Evolutionary conservation across 768 basidiomycete species (phyloP).

Genomic region (Podaxis carcinomalis): DNA sequence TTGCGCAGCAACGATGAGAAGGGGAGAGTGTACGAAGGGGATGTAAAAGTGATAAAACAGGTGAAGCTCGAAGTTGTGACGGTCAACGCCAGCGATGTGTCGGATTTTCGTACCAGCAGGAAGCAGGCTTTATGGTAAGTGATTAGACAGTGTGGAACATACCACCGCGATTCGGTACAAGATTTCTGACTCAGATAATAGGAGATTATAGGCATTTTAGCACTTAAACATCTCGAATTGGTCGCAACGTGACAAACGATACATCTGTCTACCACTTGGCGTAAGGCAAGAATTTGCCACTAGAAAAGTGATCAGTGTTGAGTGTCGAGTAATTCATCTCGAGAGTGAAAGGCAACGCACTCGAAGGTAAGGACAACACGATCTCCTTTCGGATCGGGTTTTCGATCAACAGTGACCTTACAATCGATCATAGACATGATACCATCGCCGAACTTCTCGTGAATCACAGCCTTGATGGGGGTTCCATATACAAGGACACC

Average conservation of each 20-base stretch:
- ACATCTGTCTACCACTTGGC: slow-evolving; percentile 51
- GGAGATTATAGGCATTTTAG: not conserved
- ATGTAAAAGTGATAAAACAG: too few relatives aligned
- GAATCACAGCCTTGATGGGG: slow-evolving; percentile 77
- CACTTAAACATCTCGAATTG: not conserved
- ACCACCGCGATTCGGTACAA: not conserved
- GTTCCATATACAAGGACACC: slow-evolving; percentile 74
- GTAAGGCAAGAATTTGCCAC: slow-evolving; percentile 78
- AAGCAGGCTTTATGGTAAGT: not conserved
- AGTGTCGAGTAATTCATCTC: not conserved
- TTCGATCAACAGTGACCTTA: slow-evolving; percentile 61
- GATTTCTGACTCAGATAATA: not conserved
- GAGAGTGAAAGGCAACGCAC: slow-evolving; percentile 36
- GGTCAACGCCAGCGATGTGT: slow-evolving; percentile 1
- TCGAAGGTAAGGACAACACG: slow-evolving; percentile 78
- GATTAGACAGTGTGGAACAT: not conserved
- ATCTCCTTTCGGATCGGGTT: slow-evolving; percentile 74
- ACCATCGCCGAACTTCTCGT: slow-evolving; percentile 88
- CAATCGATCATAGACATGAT: slow-evolving; percentile 92
- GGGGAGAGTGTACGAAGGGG: not conserved
- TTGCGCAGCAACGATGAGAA: not conserved
- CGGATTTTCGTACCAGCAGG: not conserved
- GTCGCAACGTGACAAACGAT: not conserved
- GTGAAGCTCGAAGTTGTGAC: not conserved
- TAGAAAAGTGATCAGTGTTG: slow-evolving; percentile 21